Evolutionary conservation across 768 basidiomycete genomes (phyloP).

Genomic region (Lentinula guzmanii): DNA sequence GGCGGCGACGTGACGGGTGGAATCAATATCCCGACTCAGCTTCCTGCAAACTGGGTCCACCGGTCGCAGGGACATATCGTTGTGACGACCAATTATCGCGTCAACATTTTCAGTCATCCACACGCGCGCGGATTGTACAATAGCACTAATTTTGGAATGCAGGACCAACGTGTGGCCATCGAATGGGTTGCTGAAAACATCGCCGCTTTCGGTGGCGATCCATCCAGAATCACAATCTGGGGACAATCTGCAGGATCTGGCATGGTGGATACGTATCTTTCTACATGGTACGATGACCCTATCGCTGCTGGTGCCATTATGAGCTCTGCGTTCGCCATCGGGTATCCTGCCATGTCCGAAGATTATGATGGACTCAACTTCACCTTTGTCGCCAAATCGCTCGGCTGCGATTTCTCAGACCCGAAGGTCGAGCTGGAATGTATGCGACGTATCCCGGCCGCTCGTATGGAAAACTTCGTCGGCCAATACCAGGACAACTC

Average conservation of each 20-base stretch:
- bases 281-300: constrained; percentile 9
- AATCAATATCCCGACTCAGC: constrained; percentile 8
- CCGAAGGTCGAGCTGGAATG: constrained; percentile 7
- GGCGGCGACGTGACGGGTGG: constrained; percentile 9
- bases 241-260: constrained; percentile 10
- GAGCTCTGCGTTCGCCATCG: constrained; percentile 7
- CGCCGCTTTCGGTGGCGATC: constrained; percentile 24
- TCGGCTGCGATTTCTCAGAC: constrained; percentile 9
- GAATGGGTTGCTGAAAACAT: constrained; percentile 16
- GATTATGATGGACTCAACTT: constrained; percentile 4
- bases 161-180: constrained; percentile 22
- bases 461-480: constrained; percentile 9
- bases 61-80: constrained; percentile 9
- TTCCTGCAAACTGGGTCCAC: constrained; percentile 12
- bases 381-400: constrained; percentile 8
- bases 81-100: constrained; percentile 11
- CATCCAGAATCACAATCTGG: constrained; percentile 17
- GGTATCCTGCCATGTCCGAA: neutral
- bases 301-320: constrained; percentile 7
- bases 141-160: constrained; percentile 21
- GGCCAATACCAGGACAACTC: constrained; percentile 9
- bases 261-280: constrained; percentile 1
- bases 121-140: constrained; percentile 7
- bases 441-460: constrained; percentile 7
- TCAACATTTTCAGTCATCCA: constrained; percentile 10